Conservation (phyloP, 1,284 basidiomycete genomes). For the Rhizopogon parksii region DNA sequence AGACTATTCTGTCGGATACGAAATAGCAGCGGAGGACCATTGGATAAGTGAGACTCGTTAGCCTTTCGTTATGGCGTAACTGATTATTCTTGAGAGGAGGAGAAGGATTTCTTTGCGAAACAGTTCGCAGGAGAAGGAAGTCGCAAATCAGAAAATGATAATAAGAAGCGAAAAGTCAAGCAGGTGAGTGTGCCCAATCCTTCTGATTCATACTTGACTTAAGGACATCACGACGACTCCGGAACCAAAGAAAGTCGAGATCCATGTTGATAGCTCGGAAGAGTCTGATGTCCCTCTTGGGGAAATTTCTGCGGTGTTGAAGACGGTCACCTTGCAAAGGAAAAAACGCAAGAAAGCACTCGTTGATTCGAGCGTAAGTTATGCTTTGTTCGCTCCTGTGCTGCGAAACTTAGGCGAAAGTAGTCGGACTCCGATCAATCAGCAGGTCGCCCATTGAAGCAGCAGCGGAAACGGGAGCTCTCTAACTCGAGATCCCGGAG, state of each 20-base stretch:
- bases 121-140: constrained; percentile 31
- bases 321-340: not conserved
- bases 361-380: constrained; percentile 15
- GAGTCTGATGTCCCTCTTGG: constrained; percentile 6
- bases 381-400: not conserved
- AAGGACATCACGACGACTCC: constrained; percentile 10
- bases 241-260: constrained; percentile 8
- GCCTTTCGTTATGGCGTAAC: not conserved
- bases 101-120: constrained; percentile 38
- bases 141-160: constrained; percentile 23
- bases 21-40: constrained; percentile 31
- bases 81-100: constrained; percentile 24
- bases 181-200: not conserved
- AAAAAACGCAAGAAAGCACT: constrained; percentile 5
- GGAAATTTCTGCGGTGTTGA: not conserved
- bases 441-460: constrained; percentile 6
- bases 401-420: not conserved
- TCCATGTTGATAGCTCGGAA: constrained; percentile 5
- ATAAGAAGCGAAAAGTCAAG: constrained; percentile 11
- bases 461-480: not conserved
- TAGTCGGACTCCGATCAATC: constrained; percentile 18
- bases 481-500: not conserved
- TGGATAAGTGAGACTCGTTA: constrained; percentile 43
- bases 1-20: constrained; percentile 43
- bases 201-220: constrained; percentile 1